Evolutionary conservation across 768 basidiomycete genomes (phyloP).

Genomic region (Russula dissimulans): DNA sequence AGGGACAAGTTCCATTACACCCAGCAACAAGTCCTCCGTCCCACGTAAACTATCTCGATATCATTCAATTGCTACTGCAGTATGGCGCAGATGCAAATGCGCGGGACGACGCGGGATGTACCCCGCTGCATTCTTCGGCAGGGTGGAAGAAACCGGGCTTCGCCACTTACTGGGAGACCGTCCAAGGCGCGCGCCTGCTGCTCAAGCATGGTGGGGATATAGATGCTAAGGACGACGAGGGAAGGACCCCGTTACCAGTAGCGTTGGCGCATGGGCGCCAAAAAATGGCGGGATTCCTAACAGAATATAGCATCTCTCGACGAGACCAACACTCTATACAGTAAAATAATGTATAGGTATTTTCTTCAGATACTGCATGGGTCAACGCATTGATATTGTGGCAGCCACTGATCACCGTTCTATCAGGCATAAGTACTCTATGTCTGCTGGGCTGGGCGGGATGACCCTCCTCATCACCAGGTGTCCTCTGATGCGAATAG

Average conservation of each 20-base stretch:
- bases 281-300: not conserved
- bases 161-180: rapidly evolving
- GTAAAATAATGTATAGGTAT: too few relatives aligned
- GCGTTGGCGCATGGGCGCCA: not conserved
- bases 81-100: not conserved
- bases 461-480: too few relatives aligned
- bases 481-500: too few relatives aligned
- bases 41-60: not conserved
- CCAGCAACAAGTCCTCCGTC: not conserved
- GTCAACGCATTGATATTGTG: too few relatives aligned
- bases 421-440: too few relatives aligned
- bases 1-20: not conserved
- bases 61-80: not conserved
- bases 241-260: not conserved
- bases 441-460: too few relatives aligned
- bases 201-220: not conserved
- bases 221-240: not conserved
- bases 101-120: not conserved
- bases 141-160: too few relatives aligned
- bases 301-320: not conserved
- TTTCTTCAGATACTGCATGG: too few relatives aligned
- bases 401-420: too few relatives aligned
- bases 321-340: not conserved
- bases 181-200: not conserved
- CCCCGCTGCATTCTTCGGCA: not conserved